A percentile compares a stretch with the other conserved stretches of the same genome.
These are phyloP conservation scores for Volvox reticuliferus DNA, from an alignment of 139 green algal species.

Conservation along the genomic window DNA sequence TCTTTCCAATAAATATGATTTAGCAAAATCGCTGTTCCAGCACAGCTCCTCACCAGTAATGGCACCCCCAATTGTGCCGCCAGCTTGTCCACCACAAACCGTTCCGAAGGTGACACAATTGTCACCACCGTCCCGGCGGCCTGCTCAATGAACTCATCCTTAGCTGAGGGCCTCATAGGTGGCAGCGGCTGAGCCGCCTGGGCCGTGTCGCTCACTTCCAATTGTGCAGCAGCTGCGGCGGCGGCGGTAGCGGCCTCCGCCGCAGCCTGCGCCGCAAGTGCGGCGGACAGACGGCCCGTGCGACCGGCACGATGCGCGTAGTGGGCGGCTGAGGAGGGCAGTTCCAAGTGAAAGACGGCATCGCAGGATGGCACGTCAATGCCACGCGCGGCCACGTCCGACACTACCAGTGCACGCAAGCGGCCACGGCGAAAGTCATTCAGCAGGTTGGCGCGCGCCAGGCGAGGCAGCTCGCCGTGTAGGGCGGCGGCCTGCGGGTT, in stretches of 20 bases:
- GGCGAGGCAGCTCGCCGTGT: slow-evolving; percentile 90
- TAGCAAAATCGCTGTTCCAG: too few relatives aligned
- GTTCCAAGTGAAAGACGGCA: slow-evolving; percentile 93
- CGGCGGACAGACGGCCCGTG: slow-evolving; percentile 22
- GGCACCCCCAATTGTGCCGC: slow-evolving; percentile 67
- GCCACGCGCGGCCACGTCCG: slow-evolving; percentile 92
- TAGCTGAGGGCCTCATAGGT: not conserved
- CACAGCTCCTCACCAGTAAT: slow-evolving; percentile 59
- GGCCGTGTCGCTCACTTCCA: not conserved
- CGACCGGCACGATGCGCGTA: slow-evolving; percentile 83
- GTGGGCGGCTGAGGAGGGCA: slow-evolving; percentile 85
- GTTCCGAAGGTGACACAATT: slow-evolving; percentile 72
- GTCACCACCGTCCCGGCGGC: slow-evolving; percentile 80
- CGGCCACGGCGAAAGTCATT: slow-evolving; percentile 78
- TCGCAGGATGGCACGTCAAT: slow-evolving; percentile 93
- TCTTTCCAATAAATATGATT: too few relatives aligned
- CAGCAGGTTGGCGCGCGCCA: slow-evolving; percentile 78
- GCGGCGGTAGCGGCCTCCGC: slow-evolving; percentile 7
- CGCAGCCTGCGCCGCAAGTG: slow-evolving; percentile 13
- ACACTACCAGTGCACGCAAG: slow-evolving; percentile 86
- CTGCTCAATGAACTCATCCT: slow-evolving; percentile 26
- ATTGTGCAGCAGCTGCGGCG: not conserved
- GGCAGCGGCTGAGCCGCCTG: not conserved
- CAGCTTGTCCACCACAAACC: slow-evolving; percentile 87
- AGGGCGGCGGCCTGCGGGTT: slow-evolving; percentile 59